Base-by-base conservation (phyloP, 2,329 filamentous ascomycete genomes). In the Diaporthe ampelina region DNA sequence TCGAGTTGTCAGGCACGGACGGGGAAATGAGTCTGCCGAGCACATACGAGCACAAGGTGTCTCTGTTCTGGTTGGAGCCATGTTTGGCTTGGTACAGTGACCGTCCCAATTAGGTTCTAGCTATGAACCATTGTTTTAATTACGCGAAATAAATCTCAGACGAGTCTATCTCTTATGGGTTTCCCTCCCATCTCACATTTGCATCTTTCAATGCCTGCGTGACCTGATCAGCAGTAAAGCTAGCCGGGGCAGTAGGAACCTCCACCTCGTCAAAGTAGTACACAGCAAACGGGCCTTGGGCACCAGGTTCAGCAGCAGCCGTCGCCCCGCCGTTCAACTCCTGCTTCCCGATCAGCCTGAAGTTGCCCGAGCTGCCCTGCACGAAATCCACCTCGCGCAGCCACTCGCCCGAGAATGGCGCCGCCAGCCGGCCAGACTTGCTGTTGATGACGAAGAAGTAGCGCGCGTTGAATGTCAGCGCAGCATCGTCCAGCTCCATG, bases 191-290 rank as follows among this genome's bases (percentile, higher is more conserved):
- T n/a, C 4, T 58, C 56, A 58, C 56, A n/a, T 37, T 37, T 37
- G 56, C 32, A 58, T 58, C 56, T 37, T n/a, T 58, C 21, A 58
- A 35, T 15, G 32, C 32, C 10, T 58, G 32, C 10, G 10, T 58
- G 32, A 58, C 32, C 21, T 58, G 56, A 35, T 58, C 56, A 10
- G 32, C 6, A 24, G 56, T 58, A 8, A 58, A 58, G 56, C 56
- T 37, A 15, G 32, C 56, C 32, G 32, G 32, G 10, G 56, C 56
- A 9, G 56, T 13, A 10, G 56, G 56, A 37, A 21, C 56, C 5
- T 58, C 56, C 11, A 58, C 56, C 56, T 58, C 56, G 56, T 58
- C 56, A 58, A 58, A 58, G 26, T 58, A 58, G 32, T 58, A 58
- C 8, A 58, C 56, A 8, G 10, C 56, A 58, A 58, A 58, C 32